A percentile compares a stretch with the other conserved stretches of the same genome.
These are phyloP conservation scores for Trapa bicornis DNA, from an alignment of 345 rosid genomes.

Conservation along the genomic window DNA sequence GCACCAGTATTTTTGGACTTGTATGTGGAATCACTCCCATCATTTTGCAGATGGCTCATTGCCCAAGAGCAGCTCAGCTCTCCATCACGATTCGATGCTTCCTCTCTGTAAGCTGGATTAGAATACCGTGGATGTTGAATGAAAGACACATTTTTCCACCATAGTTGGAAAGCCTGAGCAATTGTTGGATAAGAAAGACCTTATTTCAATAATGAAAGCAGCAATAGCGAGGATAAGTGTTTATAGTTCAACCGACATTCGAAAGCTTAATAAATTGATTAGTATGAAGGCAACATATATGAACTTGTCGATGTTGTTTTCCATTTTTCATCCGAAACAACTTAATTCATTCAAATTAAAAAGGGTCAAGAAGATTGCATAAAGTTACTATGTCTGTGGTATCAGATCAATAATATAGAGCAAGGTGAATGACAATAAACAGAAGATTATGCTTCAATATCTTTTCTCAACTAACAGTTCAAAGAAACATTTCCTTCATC, in stretches of 20 bases:
- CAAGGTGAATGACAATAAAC: too few relatives aligned
- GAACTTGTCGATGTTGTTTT: not conserved
- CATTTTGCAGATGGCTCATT: conserved; percentile 10
- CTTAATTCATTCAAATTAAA: not conserved
- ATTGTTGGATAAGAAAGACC: not conserved
- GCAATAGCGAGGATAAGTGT: not conserved
- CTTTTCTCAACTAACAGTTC: not conserved
- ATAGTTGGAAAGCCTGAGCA: conserved; percentile 65
- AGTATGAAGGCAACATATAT: not conserved
- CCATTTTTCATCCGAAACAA: not conserved
- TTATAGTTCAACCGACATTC: not conserved
- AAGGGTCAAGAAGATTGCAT: not conserved
- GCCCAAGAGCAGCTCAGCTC: conserved; percentile 33
- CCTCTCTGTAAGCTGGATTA: conserved; percentile 51
- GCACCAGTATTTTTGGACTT: conserved; percentile 10
- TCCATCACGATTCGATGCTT: conserved; percentile 39
- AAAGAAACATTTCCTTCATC: not conserved
- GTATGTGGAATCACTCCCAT: conserved; percentile 9
- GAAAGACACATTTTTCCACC: conserved; percentile 77
- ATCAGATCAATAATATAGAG: too few relatives aligned
- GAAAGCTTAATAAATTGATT: not conserved
- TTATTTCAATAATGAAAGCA: not conserved
- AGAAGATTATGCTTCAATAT: not conserved
- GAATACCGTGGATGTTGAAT: conserved; percentile 66
- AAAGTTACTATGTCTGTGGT: not conserved